Base-by-base conservation (phyloP, 2,329 filamentous ascomycete genomes). In the Curvularia sp. region DNA sequence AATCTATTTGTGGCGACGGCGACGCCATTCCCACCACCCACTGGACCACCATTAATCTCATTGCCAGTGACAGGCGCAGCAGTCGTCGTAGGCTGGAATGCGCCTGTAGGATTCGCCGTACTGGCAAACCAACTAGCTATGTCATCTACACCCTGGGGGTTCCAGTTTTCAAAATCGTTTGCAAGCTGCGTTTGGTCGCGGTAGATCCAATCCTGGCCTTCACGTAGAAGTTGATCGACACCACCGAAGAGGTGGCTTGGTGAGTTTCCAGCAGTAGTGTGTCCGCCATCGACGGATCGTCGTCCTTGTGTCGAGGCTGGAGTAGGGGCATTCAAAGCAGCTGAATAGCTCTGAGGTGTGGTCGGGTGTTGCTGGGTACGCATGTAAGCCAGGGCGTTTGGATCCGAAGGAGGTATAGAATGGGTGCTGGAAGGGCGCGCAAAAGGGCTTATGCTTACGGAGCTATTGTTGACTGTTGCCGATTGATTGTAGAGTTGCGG, bases 141-240 rank as follows among this genome's bases (percentile, higher is more conserved):
- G 42, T 76, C 73, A 2, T 71, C 72, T 15, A 70, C 61, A 1
- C 55, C 65, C 18, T 71, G 60, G 1, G 55, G 53, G 53, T 78
- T 78, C 87, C 87, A 90, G 53, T 87, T 87, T 25, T 84, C 87
- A 61, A 89, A 85, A 1, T 87, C 87, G 3, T 83, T 73, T 0
- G 84, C 86, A 3, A 89, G 75, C 49, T 84, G 83, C 18, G 80
- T 82, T 66, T 89, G 86, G 67, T 90, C 87, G 34, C 82, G 79
- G 53, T 87, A 80, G 80, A 86, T 88, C 78, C 78, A 80, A 65
- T 89, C 84, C 59, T 88, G 86, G 47, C 84, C 85, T 49, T 89
- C 86, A 45, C 85, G 82, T 3, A 89, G 81, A 5, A 89, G 74
- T 43, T 84, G 83, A 34, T 88, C 85, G 1, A 87, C 80, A 8